Conservation (phyloP, 371 early-diverging fungal species). For the Rhizomucor pusillus region DNA sequence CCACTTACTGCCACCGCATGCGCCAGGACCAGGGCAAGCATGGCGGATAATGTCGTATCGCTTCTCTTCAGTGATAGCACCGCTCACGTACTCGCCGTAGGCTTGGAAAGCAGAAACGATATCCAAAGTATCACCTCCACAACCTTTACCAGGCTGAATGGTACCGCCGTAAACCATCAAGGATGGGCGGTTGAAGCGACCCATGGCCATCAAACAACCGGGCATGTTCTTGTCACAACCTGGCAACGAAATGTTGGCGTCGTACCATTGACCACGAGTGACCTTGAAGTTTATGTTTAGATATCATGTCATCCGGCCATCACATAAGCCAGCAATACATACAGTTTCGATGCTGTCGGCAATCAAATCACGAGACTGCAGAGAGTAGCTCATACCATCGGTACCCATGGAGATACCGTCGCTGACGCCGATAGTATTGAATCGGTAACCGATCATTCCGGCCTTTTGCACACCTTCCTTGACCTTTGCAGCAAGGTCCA, state of each 20-base stretch:
- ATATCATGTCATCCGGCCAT: not conserved
- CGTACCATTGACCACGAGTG: conserved; percentile 95
- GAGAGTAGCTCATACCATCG: conserved; percentile 92
- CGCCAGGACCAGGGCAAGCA: conserved; percentile 96
- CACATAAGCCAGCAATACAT: no score
- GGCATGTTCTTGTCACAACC: conserved; percentile 98
- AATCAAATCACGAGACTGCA: conserved; percentile 96
- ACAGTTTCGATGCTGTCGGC: conserved; percentile 98
- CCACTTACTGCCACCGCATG: conserved; percentile 86
- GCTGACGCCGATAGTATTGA: conserved; percentile 96
- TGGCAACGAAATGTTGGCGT: conserved; percentile 92
- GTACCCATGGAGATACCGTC: conserved; percentile 98
- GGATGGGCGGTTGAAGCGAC: conserved; percentile 92
- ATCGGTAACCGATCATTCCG: conserved; percentile 90
- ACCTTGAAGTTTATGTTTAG: conserved; percentile 9
- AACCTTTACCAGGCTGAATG: conserved; percentile 72
- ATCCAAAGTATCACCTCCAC: conserved; percentile 74
- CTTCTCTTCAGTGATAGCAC: conserved; percentile 83
- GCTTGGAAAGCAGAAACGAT: conserved; percentile 95
- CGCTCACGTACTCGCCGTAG: conserved; percentile 90
- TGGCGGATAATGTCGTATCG: conserved; percentile 83
- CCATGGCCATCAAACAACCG: conserved; percentile 94
- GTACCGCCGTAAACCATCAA: conserved; percentile 95
- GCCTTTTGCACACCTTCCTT: conserved; percentile 90
- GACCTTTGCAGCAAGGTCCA: conserved; percentile 82